Evolutionary conservation across 108 stramenopile species (phyloP).

Genomic region (Nitzschia palea): DNA sequence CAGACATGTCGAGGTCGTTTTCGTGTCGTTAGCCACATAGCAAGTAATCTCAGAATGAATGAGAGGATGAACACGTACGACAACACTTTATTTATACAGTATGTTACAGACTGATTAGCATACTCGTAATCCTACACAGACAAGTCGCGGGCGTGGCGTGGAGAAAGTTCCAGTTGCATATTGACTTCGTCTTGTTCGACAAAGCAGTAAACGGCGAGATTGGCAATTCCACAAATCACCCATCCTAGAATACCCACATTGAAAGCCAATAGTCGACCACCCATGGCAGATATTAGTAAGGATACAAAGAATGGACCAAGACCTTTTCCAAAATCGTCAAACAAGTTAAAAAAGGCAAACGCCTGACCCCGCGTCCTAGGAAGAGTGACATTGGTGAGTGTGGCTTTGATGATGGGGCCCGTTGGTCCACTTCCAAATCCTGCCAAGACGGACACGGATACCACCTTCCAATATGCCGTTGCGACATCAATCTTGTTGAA

Average conservation of each 20-base stretch:
- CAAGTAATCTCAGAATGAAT: too few species aligned
- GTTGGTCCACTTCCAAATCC: conserved; percentile 69
- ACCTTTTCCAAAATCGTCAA: conserved; percentile 89
- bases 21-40: too few species aligned
- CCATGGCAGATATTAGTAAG: conserved; percentile 53
- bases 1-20: too few species aligned
- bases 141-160: neutral
- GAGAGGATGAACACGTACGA: too few species aligned
- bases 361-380: conserved; percentile 77
- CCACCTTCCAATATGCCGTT: conserved; percentile 25
- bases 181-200: conserved; percentile 64
- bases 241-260: conserved; percentile 74
- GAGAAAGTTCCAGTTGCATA: conserved; percentile 31
- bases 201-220: conserved; percentile 62
- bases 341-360: conserved; percentile 73
- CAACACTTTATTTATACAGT: neutral
- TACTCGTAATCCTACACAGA: neutral
- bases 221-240: conserved; percentile 74
- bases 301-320: conserved; percentile 84
- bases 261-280: conserved; percentile 64
- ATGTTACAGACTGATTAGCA: neutral
- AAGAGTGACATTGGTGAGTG: conserved; percentile 78
- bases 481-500: conserved; percentile 49
- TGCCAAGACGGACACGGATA: conserved; percentile 35
- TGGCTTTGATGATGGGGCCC: conserved; percentile 78